A percentile compares a stretch with the other conserved stretches of the same genome.
phyloP scores from a whole-genome alignment of 2,329 filamentous ascomycete species.

The Aureobasidium lini region DNA sequence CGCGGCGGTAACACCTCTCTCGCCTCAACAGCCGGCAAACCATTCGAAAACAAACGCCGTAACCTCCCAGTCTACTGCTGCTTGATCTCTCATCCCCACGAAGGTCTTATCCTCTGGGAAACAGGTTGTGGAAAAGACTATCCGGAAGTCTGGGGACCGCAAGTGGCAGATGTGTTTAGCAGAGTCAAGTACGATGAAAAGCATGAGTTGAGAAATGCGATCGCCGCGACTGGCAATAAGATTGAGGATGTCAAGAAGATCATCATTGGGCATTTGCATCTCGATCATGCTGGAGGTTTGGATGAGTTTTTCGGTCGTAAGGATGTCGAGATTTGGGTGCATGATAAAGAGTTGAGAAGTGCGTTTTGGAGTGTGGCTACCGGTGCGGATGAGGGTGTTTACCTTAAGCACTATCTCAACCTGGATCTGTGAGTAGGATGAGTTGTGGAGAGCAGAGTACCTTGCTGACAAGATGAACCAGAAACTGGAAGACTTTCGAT shows the following conservation, averaged over 20 bases:
- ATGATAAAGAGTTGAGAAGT: slow-evolving; percentile 26
- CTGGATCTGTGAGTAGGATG: slow-evolving; percentile 23
- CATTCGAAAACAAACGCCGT: slow-evolving; percentile 36
- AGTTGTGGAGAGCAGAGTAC: no score
- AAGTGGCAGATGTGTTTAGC: slow-evolving; percentile 27
- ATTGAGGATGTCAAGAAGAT: slow-evolving; percentile 31
- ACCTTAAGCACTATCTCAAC: slow-evolving; percentile 29
- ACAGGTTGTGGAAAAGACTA: slow-evolving; percentile 40
- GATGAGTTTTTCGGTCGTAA: slow-evolving; percentile 28
- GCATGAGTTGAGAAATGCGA: slow-evolving; percentile 28
- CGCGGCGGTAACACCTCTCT: slow-evolving; percentile 35
- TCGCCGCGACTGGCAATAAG: slow-evolving; percentile 28
- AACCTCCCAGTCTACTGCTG: slow-evolving; percentile 35
- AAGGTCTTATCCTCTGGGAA: slow-evolving; percentile 40
- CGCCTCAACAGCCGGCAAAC: slow-evolving; percentile 26
- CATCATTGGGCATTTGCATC: slow-evolving; percentile 30
- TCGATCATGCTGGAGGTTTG: slow-evolving; percentile 29
- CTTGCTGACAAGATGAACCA: slow-evolving; percentile 10
- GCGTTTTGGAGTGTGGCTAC: slow-evolving; percentile 31
- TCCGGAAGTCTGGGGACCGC: slow-evolving; percentile 28
- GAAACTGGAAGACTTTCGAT: slow-evolving; percentile 32
- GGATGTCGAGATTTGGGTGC: slow-evolving; percentile 31
- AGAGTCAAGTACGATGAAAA: slow-evolving; percentile 27
- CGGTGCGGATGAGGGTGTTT: slow-evolving; percentile 28
- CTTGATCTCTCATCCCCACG: slow-evolving; percentile 38